These are phyloP conservation scores for Selaginella tamariscina DNA, from an alignment of 75 land plant species.

Conservation along the genomic window DNA sequence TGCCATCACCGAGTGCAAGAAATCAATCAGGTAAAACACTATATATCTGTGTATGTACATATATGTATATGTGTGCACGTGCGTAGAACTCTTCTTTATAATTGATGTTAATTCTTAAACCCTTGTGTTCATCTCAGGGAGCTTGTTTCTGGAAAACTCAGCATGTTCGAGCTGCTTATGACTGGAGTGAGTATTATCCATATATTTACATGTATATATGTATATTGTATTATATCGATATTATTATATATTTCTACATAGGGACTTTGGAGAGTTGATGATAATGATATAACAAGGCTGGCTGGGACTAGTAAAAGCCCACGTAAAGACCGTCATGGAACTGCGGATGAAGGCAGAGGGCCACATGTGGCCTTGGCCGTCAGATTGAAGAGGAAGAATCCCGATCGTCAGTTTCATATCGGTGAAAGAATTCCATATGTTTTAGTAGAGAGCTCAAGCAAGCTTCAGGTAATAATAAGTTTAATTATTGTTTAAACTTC, in stretches of 20 bases:
- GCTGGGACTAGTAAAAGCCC: conserved; percentile 19
- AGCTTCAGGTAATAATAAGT: conserved; percentile 25
- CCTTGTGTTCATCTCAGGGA: too few relatives aligned
- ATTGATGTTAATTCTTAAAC: too few relatives aligned
- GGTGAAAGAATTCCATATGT: too few relatives aligned
- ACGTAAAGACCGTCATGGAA: conserved; percentile 16
- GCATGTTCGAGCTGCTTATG: conserved; percentile 25
- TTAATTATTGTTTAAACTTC: too few relatives aligned
- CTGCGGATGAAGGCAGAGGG: conserved; percentile 33
- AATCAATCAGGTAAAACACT: conserved; percentile 20
- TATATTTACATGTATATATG: not conserved
- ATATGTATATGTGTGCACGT: too few relatives aligned
- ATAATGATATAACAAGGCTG: conserved; percentile 27
- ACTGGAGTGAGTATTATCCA: conserved; percentile 21
- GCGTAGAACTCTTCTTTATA: too few relatives aligned
- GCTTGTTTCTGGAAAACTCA: conserved; percentile 25
- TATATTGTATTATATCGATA: not conserved
- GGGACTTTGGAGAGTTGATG: conserved; percentile 34
- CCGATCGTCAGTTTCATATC: conserved; percentile 32
- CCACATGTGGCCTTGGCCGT: conserved; percentile 31
- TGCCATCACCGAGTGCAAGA: conserved; percentile 24
- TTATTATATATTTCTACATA: conserved; percentile 11
- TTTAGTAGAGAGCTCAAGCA: conserved; percentile 21
- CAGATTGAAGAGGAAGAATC: conserved; percentile 28
- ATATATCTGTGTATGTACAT: too few relatives aligned